Conservation (phyloP, 23 red algal species). For the Cyanidium caldarium region DNA sequence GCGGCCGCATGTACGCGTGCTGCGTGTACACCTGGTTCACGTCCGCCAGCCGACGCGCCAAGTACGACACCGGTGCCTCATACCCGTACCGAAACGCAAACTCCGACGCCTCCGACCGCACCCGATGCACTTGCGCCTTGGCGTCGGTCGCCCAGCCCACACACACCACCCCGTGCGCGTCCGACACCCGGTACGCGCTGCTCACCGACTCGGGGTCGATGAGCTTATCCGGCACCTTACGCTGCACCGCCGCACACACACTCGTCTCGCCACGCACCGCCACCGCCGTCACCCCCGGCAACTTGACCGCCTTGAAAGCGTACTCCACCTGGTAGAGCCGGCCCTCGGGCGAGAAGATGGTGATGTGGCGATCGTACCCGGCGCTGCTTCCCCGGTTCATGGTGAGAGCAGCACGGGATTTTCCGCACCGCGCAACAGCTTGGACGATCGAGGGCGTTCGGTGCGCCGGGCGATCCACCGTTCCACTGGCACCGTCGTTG, state of each 20-base stretch:
- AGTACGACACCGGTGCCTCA: conserved; percentile 79
- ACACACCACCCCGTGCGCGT: conserved; percentile 45
- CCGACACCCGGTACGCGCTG: conserved; percentile 46
- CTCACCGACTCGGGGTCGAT: conserved; percentile 84
- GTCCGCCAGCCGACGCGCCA: conserved; percentile 69
- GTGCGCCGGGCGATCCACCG: no score
- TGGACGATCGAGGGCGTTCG: no score
- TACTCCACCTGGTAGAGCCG: conserved; percentile 95
- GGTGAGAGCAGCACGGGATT: no score
- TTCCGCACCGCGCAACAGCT: no score
- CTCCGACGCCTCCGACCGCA: conserved; percentile 66
- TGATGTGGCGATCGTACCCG: conserved; percentile 98
- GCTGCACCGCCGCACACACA: conserved; percentile 81
- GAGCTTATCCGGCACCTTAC: conserved; percentile 90
- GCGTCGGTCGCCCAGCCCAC: conserved; percentile 22
- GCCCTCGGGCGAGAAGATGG: conserved; percentile 91
- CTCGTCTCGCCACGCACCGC: conserved; percentile 56
- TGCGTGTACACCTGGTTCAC: conserved; percentile 96
- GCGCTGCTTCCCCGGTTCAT: conserved; percentile 95
- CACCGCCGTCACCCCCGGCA: conserved; percentile 58
- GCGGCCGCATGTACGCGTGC: conserved; percentile 96
- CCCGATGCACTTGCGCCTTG: conserved; percentile 57
- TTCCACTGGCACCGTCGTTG: no score
- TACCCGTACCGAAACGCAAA: conserved; percentile 81
- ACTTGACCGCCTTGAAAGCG: conserved; percentile 95